phyloP scores from a whole-genome alignment of 768 basidiomycete species.

The Mycena galericulata region DNA sequence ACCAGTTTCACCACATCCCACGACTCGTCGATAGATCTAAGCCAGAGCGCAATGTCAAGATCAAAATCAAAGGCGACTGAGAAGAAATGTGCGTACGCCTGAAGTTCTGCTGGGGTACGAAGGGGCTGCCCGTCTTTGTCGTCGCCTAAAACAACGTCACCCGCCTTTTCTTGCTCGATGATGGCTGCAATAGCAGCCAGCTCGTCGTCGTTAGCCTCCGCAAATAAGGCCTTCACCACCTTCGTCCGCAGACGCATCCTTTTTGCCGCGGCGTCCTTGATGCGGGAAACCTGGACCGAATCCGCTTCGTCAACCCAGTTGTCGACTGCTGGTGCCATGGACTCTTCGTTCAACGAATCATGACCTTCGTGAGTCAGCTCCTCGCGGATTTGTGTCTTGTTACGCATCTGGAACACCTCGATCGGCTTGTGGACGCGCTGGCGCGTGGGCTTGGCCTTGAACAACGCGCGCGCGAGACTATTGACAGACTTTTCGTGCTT shows the following conservation, averaged over 20 bases:
- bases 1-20: too few relatives aligned
- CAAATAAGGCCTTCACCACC: neutral
- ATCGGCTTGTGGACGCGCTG: neutral
- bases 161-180: neutral
- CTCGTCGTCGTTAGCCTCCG: neutral
- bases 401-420: neutral
- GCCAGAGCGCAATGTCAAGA: too few relatives aligned
- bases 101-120: neutral
- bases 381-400: neutral
- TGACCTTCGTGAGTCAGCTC: neutral
- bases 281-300: neutral
- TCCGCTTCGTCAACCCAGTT: neutral
- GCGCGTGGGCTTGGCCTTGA: neutral
- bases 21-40: too few relatives aligned
- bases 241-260: neutral
- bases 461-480: neutral
- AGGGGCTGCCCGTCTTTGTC: neutral
- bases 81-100: too few relatives aligned
- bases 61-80: too few relatives aligned
- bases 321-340: neutral
- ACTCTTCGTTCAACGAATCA: neutral
- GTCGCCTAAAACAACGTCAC: neutral
- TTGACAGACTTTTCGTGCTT: neutral
- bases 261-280: neutral
- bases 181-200: neutral